Conservation (phyloP, 2,329 filamentous ascomycete genomes). For the Ambrosiella xylebori region DNA sequence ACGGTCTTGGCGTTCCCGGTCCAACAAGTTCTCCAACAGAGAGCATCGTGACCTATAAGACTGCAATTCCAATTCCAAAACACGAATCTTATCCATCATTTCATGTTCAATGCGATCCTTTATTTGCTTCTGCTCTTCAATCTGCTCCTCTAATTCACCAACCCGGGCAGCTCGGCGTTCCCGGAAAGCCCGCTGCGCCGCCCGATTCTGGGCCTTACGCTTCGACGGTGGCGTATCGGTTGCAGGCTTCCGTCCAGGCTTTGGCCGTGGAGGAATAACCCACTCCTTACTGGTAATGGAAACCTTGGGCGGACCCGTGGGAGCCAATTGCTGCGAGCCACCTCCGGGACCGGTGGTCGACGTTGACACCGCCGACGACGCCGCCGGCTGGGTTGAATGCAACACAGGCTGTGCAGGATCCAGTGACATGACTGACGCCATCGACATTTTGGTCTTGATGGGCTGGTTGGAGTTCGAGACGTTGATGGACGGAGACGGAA, state of each 20-base stretch:
- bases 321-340: constrained; percentile 1
- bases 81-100: constrained; percentile 36
- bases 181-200: constrained; percentile 78
- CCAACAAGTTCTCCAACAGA: constrained; percentile 45
- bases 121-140: constrained; percentile 42
- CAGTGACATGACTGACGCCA: constrained; percentile 31
- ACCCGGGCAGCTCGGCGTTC: constrained; percentile 75
- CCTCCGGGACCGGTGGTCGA: not conserved
- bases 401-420: constrained; percentile 16
- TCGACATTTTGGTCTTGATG: constrained; percentile 24
- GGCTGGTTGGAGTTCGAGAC: constrained; percentile 12
- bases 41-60: constrained; percentile 45
- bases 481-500: constrained; percentile 22
- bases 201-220: constrained; percentile 84
- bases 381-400: constrained; percentile 3
- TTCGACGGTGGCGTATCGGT: constrained; percentile 87
- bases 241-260: constrained; percentile 83
- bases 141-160: constrained; percentile 52
- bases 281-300: constrained; percentile 69
- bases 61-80: constrained; percentile 48
- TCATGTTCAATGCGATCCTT: constrained; percentile 41
- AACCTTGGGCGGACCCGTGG: constrained; percentile 27
- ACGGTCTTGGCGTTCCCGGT: constrained; percentile 36
- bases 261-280: constrained; percentile 68
- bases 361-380: not conserved